Evolutionary conservation across 768 basidiomycete species (phyloP).

Genomic region (Amanita exitialis): DNA sequence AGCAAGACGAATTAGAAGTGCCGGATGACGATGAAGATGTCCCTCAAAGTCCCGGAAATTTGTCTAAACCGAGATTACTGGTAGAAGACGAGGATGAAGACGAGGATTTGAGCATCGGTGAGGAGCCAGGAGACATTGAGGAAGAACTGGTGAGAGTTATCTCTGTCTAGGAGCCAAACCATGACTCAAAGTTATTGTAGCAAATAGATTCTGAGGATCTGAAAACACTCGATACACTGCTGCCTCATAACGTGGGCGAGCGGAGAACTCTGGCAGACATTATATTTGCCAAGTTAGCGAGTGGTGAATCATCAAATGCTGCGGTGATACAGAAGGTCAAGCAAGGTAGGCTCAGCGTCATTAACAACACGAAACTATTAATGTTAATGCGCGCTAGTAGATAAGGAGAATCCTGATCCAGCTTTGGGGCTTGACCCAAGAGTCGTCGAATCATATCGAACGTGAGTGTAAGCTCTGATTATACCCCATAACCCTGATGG

Average conservation of each 20-base stretch:
- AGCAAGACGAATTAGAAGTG: slow-evolving; percentile 82
- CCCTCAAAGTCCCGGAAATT: slow-evolving; percentile 16
- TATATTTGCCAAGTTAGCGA: slow-evolving; percentile 91
- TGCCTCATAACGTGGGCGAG: slow-evolving; percentile 67
- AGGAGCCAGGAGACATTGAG: slow-evolving; percentile 45
- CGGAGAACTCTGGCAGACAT: slow-evolving; percentile 88
- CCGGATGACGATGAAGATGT: slow-evolving; percentile 53
- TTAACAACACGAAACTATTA: neutral
- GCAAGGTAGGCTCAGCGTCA: slow-evolving; percentile 34
- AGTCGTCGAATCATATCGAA: slow-evolving; percentile 87
- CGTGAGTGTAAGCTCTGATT: slow-evolving; percentile 38
- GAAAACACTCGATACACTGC: slow-evolving; percentile 71
- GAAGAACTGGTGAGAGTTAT: slow-evolving; percentile 44
- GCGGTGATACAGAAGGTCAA: slow-evolving; percentile 51
- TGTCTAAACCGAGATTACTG: neutral
- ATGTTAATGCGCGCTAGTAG: slow-evolving; percentile 16
- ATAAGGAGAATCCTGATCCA: slow-evolving; percentile 58
- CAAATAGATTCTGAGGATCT: slow-evolving; percentile 90
- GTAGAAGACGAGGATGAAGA: slow-evolving; percentile 3
- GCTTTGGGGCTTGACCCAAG: slow-evolving; percentile 85
- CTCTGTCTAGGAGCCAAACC: neutral
- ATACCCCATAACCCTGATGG: slow-evolving; percentile 2
- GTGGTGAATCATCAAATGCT: slow-evolving; percentile 40
- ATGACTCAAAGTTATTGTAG: slow-evolving; percentile 24
- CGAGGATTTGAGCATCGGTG: slow-evolving; percentile 10